Base-by-base conservation (phyloP, 495 filamentous ascomycete species). In the Xylaria bambusicola region DNA sequence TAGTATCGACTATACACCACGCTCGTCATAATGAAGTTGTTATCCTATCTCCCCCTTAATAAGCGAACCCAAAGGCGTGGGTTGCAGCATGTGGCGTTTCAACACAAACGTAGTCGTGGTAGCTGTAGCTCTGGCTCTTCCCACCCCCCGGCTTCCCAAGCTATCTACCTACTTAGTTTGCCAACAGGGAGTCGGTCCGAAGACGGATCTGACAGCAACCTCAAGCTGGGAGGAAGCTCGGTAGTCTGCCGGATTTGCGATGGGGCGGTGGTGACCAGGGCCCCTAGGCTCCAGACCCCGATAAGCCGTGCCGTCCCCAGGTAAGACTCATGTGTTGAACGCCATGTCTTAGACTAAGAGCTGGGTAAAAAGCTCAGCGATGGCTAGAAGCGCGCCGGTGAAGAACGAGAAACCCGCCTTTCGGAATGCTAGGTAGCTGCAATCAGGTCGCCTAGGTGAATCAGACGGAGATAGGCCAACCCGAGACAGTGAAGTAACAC, bases 141-240 rank as follows among this genome's bases (percentile, higher is more conserved):
- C n/a, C n/a, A n/a, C n/a, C n/a, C n/a, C n/a, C n/a, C n/a, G n/a
- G n/a, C n/a, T n/a, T n/a, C n/a, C n/a, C n/a, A n/a, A n/a, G n/a
- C n/a, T n/a, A n/a, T n/a, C n/a, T n/a, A n/a, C n/a, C n/a, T n/a
- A n/a, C n/a, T n/a, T n/a, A n/a, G n/a, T n/a, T n/a, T n/a, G n/a
- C n/a, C n/a, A 31, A 21, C 29, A 35, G 33, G 17, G 24, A 57
- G 24, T 58, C 56, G 56, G 47, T 3, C 56, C 47, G 56, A 44
- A 42, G 23, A 15, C 27, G 5, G 48, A 58, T 51, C 56, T 51
- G 47, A 58, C 23, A 50, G 17, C 23, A 21, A 49, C 48, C 46
- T 44, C 17, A 44, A 42, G 56, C 24, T 21, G 36, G 56, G 27
- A 58, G 36, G 18, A 20, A 58, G 36, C 56, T 36, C 56, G 46